A percentile compares a stretch with the other conserved stretches of the same genome.
Conservation (phyloP, 139 green algal genomes). For the Asterochloris erici region DNA sequence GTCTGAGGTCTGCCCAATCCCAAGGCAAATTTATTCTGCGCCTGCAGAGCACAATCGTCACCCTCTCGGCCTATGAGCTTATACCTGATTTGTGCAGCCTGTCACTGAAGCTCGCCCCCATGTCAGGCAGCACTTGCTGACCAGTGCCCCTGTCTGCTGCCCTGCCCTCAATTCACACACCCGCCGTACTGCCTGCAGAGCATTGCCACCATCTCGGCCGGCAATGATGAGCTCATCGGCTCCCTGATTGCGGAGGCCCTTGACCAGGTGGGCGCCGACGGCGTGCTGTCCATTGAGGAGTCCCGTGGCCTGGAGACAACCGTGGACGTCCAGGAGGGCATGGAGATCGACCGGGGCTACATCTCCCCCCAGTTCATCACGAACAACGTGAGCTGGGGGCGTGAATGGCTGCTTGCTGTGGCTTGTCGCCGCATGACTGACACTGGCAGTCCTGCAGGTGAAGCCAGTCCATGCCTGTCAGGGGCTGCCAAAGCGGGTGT, state of each 20-base stretch:
- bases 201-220: slow-evolving; percentile 77
- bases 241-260: slow-evolving; percentile 84
- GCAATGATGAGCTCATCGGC: slow-evolving; percentile 82
- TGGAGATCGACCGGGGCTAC: slow-evolving; percentile 97
- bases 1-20: too few relatives aligned
- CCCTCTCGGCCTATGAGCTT: too few relatives aligned
- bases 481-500: too few relatives aligned
- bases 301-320: slow-evolving; percentile 75
- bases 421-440: too few relatives aligned
- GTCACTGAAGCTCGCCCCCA: too few relatives aligned
- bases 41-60: too few relatives aligned
- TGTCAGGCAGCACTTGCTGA: neutral
- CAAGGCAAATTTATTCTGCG: too few relatives aligned
- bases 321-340: slow-evolving; percentile 94
- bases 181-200: slow-evolving; percentile 13
- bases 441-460: too few relatives aligned
- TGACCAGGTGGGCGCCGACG: slow-evolving; percentile 83
- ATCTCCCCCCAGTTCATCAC: slow-evolving; percentile 96
- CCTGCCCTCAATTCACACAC: too few relatives aligned
- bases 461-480: too few relatives aligned
- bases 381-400: slow-evolving; percentile 45
- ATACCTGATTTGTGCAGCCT: too few relatives aligned
- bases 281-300: slow-evolving; percentile 94
- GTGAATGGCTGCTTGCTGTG: too few relatives aligned
- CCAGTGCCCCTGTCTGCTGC: neutral